phyloP scores from a whole-genome alignment of 2,329 filamentous ascomycete species.

The Ceratocystiopsis sp. region DNA sequence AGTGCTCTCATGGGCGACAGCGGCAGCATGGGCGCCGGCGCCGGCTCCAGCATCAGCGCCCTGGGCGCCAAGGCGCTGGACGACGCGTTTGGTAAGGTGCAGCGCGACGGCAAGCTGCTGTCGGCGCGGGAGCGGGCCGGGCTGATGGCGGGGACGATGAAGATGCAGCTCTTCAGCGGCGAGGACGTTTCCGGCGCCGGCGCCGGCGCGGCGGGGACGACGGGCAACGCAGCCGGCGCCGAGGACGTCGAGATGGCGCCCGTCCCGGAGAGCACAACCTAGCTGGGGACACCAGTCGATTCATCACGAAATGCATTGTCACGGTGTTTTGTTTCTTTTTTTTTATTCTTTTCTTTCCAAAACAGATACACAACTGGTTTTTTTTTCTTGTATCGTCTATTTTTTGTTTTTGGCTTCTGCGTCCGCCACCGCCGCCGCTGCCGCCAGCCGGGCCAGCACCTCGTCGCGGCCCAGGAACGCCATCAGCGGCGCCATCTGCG shows the following conservation, averaged over 20 bases:
- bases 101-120: conserved; percentile 43
- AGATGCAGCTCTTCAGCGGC: conserved; percentile 38
- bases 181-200: too few species aligned
- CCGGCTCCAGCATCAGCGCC: conserved; percentile 13
- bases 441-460: conserved; percentile 12
- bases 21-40: conserved; percentile 10
- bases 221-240: background rate
- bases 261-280: too few species aligned
- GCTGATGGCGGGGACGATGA: conserved; percentile 43
- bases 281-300: background rate
- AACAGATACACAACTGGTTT: too few species aligned
- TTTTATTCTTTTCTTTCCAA: background rate
- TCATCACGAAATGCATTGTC: background rate
- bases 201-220: too few species aligned
- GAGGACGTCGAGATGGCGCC: too few species aligned
- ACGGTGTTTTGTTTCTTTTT: background rate
- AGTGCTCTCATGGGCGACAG: conserved; percentile 17
- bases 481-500: conserved; percentile 13
- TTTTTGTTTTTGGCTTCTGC: too few species aligned
- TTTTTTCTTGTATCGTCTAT: too few species aligned
- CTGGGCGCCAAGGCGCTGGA: conserved; percentile 19
- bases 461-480: conserved; percentile 15
- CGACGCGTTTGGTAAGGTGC: conserved; percentile 39
- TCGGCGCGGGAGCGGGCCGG: conserved; percentile 46
- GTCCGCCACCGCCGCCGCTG: too few species aligned